Base-by-base conservation (phyloP, 1,284 basidiomycete genomes). In the Ganoderma resinaceum region DNA sequence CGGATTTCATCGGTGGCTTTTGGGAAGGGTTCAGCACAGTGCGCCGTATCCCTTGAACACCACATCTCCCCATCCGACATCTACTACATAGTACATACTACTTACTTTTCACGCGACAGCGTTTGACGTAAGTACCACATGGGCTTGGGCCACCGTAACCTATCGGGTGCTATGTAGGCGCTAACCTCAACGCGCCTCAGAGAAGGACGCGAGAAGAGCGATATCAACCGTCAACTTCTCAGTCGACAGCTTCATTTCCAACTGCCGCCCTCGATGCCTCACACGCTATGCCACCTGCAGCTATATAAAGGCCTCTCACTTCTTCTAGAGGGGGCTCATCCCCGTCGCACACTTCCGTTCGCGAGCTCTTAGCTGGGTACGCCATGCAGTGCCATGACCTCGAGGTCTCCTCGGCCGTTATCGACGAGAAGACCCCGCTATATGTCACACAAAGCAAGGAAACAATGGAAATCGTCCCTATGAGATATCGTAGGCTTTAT, bases 401-500 rank as follows among this genome's bases (percentile, higher is more conserved):
- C 33, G 3, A 9, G 33, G 33, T n/a, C 20, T 23, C 37, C 23
- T 23, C 37, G 23, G 11, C 14, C 58, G n/a, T 37, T 18, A 6
- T 26, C 26, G 58, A 26, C 26, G 61, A 67, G 18, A 20, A 55
- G 1, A 53, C 55, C n/a, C 57, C 61, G 8, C 66, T 60, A 23
- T 42, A 35, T 29, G 16, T 55, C 31, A n/a, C 23, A 16, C 58
- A 16, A 40, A 29, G 23, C 37, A 2, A 20, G 58, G 23, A 60
- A 23, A 20, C 33, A 20, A 14, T 59, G 26, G 53, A 61, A 37
- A 59, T 66, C 9, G 57, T 59, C 8, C 63, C 65, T 11, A 70
- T 70, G 69, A 53, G 46, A 57, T 57, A 40, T n/a, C 23, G 69
- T 70, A 63, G 3, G 65, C 46, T 29, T 12, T 4, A 23, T 20